phyloP scores from a whole-genome alignment of 352 stramenopile genomes.

The Phytophthora pisi region DNA sequence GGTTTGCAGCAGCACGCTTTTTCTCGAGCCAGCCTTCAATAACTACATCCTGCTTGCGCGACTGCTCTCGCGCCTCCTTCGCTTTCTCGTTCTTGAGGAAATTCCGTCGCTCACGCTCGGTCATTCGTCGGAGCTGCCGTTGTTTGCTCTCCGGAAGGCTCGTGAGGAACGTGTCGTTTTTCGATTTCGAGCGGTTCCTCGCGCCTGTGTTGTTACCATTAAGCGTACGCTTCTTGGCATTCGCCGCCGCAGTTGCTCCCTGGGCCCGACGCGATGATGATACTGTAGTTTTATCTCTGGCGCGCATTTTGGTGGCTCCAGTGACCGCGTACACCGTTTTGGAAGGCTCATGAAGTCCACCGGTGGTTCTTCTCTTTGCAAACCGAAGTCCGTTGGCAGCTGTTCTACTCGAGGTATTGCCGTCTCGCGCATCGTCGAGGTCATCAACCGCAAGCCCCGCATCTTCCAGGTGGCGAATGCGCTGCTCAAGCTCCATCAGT shows the following conservation, averaged over 20 bases:
- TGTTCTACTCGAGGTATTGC: slow-evolving; percentile 31
- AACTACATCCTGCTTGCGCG: slow-evolving; percentile 69
- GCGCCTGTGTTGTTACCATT: slow-evolving; percentile 29
- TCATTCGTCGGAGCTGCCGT: slow-evolving; percentile 67
- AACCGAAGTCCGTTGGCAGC: slow-evolving; percentile 47
- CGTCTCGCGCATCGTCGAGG: slow-evolving; percentile 28
- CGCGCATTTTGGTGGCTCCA: slow-evolving; percentile 40
- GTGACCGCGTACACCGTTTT: slow-evolving; percentile 68
- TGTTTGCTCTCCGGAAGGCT: slow-evolving; percentile 67
- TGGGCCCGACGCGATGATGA: slow-evolving; percentile 14
- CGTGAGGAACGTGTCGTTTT: slow-evolving; percentile 61
- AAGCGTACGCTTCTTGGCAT: slow-evolving; percentile 43
- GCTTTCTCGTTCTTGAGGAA: slow-evolving; percentile 70
- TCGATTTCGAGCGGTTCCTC: slow-evolving; percentile 20
- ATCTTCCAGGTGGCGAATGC: slow-evolving; percentile 86
- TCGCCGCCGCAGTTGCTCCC: slow-evolving; percentile 14
- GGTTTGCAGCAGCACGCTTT: slow-evolving; percentile 61
- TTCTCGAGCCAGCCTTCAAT: slow-evolving; percentile 79
- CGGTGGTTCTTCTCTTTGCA: slow-evolving; percentile 53
- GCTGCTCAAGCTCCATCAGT: slow-evolving; percentile 90
- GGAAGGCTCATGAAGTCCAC: slow-evolving; percentile 46
- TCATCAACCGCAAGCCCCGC: slow-evolving; percentile 58
- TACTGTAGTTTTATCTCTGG: slow-evolving; percentile 30
- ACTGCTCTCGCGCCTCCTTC: slow-evolving; percentile 34
- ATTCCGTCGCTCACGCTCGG: slow-evolving; percentile 58